Base-by-base conservation (phyloP, 371 early-diverging fungal genomes). In the Lichtheimia ramosa region DNA sequence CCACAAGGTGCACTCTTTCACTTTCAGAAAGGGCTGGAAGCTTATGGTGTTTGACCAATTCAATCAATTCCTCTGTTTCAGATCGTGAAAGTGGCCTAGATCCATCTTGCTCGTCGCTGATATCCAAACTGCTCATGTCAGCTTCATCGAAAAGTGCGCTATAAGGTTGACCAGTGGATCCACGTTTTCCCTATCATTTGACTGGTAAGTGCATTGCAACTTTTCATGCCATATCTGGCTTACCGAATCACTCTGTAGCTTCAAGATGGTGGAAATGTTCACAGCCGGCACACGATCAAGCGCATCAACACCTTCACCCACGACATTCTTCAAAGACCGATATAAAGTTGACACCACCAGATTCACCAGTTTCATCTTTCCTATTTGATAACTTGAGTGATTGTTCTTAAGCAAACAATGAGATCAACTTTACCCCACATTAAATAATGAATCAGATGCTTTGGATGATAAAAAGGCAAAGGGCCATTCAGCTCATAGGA, bases 391-490 rank as follows among this genome's bases (percentile, higher is more conserved):
- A 28, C 42, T 28, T 23, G n/a, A 10, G 20, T 14, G 24, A 54
- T 15, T 54, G 40, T 40, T 2, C 18, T 3, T 10, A 15, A 54
- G 51, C 14, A 51, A 4, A 51, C 34, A 14, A 51, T 23, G 41
- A 3, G 43, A 71, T 8, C 6, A n/a, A 27, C 51, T 56, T n/a
- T 76, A 78, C 90, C 90, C 91, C 91, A 92, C 69, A 92, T 69
- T 16, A 91, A 68, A 64, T 92, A 89, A 52, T 92, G 86, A 8
- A 84, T 73, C 43, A 93, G 63, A 40, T 89, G 73, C n/a, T 79
- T 66, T 1, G 94, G 94, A 63, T 93, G 92, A 64, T 92, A 89
- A 48, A 91, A 87, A 0, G 89, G 90, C 21, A 89, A 60, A 0
- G 87, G 83, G 0, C 87, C 87, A 59, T 86, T 84, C 68, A 82